Percentiles rank a stretch among this genome's conserved stretches.
Evolutionary conservation across 805 yeast species (phyloP).

Genomic region (Yarrowia deformans): DNA sequence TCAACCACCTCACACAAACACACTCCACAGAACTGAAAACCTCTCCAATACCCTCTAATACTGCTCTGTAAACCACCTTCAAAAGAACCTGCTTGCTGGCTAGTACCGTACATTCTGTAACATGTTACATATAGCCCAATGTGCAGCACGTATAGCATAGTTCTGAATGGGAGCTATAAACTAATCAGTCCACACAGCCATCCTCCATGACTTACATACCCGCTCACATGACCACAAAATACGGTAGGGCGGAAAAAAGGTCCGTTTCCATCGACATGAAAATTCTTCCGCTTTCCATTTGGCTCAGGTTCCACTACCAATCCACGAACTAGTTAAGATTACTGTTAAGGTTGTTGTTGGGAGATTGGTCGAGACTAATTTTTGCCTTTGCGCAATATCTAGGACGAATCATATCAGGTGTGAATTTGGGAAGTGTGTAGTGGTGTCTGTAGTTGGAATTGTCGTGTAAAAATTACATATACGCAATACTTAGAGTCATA

Average conservation of each 20-base stretch:
- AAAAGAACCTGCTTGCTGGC: no score
- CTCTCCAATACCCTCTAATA: neutral
- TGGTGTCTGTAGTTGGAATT: neutral
- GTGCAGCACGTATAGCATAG: neutral
- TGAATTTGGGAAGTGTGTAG: neutral
- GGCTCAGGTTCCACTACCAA: neutral
- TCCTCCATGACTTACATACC: neutral
- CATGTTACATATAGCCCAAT: no score
- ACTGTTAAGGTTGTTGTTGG: constrained; percentile 24
- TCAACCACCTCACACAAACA: no score
- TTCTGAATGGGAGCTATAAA: neutral
- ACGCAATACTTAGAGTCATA: neutral
- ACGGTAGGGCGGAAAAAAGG: neutral
- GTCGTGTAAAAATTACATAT: neutral
- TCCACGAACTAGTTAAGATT: constrained; percentile 6
- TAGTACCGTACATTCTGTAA: no score
- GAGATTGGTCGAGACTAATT: constrained; percentile 12
- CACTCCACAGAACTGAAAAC: neutral
- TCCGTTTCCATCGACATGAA: neutral
- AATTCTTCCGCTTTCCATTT: constrained; percentile 6
- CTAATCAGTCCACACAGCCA: neutral
- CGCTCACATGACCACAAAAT: neutral
- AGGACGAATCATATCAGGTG: constrained; percentile 16
- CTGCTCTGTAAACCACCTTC: no score
- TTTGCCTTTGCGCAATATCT: constrained; percentile 22